Base-by-base conservation (phyloP, 2,329 filamentous ascomycete genomes). In the Epichloe typhina region DNA sequence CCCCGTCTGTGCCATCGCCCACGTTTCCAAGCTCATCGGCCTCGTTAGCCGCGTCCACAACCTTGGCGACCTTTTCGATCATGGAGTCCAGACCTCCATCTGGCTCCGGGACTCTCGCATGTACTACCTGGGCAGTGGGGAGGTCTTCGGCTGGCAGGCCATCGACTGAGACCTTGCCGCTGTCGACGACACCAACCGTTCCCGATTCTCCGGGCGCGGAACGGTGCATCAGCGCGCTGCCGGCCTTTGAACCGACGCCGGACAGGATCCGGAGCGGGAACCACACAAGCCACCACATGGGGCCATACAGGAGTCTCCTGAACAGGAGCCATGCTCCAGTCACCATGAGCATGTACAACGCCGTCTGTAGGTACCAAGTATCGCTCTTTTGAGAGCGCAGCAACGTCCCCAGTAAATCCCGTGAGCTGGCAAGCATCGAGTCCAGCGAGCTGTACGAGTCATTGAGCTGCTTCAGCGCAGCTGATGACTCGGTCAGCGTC, bases 321-420 rank as follows among this genome's bases (percentile, higher is more conserved):
- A 94, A 96, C 6, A 95, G 63, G 7, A 98, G 75, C 93, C 93
- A 98, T 33, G 72, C 74, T 41, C 90, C 81, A 1, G 89, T 96
- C 5, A 71, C 78, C 21, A 85, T 62, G 15, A 97, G 76, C 58
- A 96, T 75, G 64, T 90, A 94, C 57, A 97, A 82, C 2, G 90
- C 82, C 38, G 87, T 94, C 68, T 93, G 86, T 36, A 98, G 77
- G 64, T 98, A 98, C 93, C 93, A 98, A 2, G 90, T 96, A 64
- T 98, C 93, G 57, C 85, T 93, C 74, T 98, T 98, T 64, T 94
- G 88, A 56, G 87, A 93, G 54, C 81, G 80, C 45, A 97, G 71
- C 44, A 98, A 72, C 17, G 87, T 88, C 6, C 81, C 80, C 7
- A 96, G 78, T 17, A 98, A 72, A 50, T 82, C 83, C 56, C 80